Percentiles rank a stretch among this genome's conserved stretches.
Conservation (phyloP, 176 grass and related monocot genomes). For the Carex pumila region DNA sequence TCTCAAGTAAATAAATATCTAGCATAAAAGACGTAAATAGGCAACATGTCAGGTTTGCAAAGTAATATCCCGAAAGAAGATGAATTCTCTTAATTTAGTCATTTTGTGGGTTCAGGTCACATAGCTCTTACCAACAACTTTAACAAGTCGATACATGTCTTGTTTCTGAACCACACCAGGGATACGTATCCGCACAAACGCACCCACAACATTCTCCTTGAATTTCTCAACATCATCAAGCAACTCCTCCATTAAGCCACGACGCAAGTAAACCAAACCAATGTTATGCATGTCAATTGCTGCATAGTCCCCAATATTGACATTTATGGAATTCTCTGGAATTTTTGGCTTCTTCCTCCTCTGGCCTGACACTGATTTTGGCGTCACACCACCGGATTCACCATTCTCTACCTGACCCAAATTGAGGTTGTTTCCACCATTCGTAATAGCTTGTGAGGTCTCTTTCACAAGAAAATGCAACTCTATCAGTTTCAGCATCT, state of each 20-base stretch:
- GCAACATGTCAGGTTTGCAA: not conserved
- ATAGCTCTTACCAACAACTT: conserved; percentile 78
- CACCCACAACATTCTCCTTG: conserved; percentile 66
- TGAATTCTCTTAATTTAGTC: conserved; percentile 16
- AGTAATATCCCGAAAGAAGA: conserved; percentile 20
- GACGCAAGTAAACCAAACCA: conserved; percentile 82
- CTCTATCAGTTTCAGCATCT: conserved; percentile 92
- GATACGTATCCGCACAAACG: conserved; percentile 94
- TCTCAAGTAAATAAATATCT: not conserved
- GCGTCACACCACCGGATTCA: conserved; percentile 33
- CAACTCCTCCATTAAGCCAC: conserved; percentile 72
- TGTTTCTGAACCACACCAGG: conserved; percentile 66
- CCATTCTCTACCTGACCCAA: conserved; percentile 43
- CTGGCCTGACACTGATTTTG: conserved; percentile 35
- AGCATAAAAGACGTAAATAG: not conserved
- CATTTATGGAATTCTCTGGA: conserved; percentile 38
- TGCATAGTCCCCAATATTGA: conserved; percentile 77
- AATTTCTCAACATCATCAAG: conserved; percentile 64
- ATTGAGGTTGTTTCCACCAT: conserved; percentile 46
- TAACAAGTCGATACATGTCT: conserved; percentile 96
- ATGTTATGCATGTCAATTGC: conserved; percentile 95
- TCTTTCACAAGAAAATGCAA: conserved; percentile 80
- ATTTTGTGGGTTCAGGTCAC: not conserved
- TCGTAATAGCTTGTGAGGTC: conserved; percentile 23
- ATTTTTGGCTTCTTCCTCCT: conserved; percentile 59